These are phyloP conservation scores for Kwoniella europaea DNA, from an alignment of 768 basidiomycete species.

Conservation along the genomic window DNA sequence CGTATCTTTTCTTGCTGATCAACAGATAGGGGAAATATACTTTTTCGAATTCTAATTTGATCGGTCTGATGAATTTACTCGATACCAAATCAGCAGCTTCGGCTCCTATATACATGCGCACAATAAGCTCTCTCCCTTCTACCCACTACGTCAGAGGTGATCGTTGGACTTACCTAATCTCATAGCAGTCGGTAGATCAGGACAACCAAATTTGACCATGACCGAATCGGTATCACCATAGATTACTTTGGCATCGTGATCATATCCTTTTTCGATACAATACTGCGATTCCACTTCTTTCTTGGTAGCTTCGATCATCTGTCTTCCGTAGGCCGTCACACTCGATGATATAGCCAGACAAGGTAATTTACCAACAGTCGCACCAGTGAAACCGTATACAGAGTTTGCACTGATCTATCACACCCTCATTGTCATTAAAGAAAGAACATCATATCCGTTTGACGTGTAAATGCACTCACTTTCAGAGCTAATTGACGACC, in stretches of 20 bases:
- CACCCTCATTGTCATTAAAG: background rate
- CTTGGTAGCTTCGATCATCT: conserved; percentile 99
- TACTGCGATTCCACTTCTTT: conserved; percentile 88
- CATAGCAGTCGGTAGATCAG: conserved; percentile 86
- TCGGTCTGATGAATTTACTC: conserved; percentile 86
- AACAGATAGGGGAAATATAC: conserved; percentile 98
- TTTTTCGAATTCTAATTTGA: conserved; percentile 99
- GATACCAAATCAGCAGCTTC: conserved; percentile 94
- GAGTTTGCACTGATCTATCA: conserved; percentile 94
- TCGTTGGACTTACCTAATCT: conserved; percentile 69
- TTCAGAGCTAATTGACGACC: conserved; percentile 96
- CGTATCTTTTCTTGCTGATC: conserved; percentile 98
- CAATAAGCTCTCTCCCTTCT: background rate
- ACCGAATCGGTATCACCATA: conserved; percentile 99
- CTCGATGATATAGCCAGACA: conserved; percentile 96
- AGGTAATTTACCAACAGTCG: conserved; percentile 93
- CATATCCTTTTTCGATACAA: conserved; percentile 78
- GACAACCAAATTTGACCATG: conserved; percentile 95
- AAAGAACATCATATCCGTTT: background rate
- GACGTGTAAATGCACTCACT: conserved; percentile 69
- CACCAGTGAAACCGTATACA: conserved; percentile 98
- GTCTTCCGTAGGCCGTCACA: conserved; percentile 92
- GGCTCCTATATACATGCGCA: conserved; percentile 64
- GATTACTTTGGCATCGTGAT: conserved; percentile 88
- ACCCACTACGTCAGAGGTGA: background rate